Base-by-base conservation (phyloP, 148 eudicot species). In the Rhododendron williamsianum region DNA sequence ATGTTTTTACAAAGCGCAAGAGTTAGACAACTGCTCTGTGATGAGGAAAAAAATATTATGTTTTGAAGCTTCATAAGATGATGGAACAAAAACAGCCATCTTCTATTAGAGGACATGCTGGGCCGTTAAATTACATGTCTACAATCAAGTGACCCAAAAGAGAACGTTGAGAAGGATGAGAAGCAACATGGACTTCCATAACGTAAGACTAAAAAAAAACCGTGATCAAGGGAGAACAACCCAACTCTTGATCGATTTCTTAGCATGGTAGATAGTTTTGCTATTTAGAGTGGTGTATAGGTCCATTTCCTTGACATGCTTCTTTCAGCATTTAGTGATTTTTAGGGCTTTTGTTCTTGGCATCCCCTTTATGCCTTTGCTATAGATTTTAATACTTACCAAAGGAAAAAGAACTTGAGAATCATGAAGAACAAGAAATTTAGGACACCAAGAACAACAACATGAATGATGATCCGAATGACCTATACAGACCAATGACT, bases 371-470 rank as follows among this genome's bases (percentile, higher is more conserved):
- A 46, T 46, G 49, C 49, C 49, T 46, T 46, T 46, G 9, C 49
- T 46, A 46, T 46, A 46, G 49, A 46, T 46, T 46, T 46, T 46
- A 46, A 9, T 46, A 46, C 49, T 46, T 46, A 46, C 49, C 49
- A 8, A 46, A 8, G 10, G 0, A 46, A 46, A 46, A 46, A 46
- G 0, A 8, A 46, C 49, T 46, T 46, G 49, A 9, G 49, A 46
- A 7, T 46, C 49, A 46, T 46, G 33, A n/a, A 19, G 71, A 80
- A 67, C 10, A 33, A 33, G 46, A 27, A 69, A 85, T 12, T 96
- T 95, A n/a, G 78, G 81, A 4, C 36, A 60, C 46, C 33, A 56
- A 60, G 45, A 15, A 45, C 38, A 48, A 33, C 27, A 77, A 83
- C 65, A 45, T 41, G 43, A 41, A 41, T 7, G 43, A 41, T 41